These are phyloP conservation scores for Erythrophleum ivorense DNA, from an alignment of 331 rosid species.

Conservation along the genomic window DNA sequence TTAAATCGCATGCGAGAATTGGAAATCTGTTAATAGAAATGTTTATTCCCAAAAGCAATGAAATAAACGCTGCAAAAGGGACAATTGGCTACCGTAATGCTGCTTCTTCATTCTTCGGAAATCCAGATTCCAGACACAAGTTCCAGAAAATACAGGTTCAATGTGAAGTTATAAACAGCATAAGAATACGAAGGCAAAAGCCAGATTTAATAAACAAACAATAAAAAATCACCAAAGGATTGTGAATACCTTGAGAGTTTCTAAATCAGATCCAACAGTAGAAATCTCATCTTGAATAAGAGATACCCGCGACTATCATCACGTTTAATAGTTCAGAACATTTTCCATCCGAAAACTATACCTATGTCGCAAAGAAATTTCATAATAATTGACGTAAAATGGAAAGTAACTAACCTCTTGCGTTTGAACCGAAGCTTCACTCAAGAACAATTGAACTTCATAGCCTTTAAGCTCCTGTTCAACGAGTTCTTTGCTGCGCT, in stretches of 20 bases:
- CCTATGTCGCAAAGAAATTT: conserved; percentile 4
- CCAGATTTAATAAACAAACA: neutral
- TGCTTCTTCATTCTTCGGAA: conserved; percentile 27
- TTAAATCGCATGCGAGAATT: neutral
- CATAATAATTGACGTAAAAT: neutral
- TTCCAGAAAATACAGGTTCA: conserved; percentile 5
- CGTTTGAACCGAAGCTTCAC: conserved; percentile 30
- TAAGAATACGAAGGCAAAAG: neutral
- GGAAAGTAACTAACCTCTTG: neutral
- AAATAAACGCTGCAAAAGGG: neutral
- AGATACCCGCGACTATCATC: conserved; percentile 69
- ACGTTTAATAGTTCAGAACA: conserved; percentile 8
- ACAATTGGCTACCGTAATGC: conserved; percentile 17
- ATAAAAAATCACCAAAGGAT: conserved; percentile 2
- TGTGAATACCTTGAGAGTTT: conserved; percentile 16
- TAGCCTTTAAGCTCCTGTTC: conserved; percentile 72
- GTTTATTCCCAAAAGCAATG: neutral
- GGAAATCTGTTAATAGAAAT: neutral
- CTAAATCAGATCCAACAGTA: conserved; percentile 25
- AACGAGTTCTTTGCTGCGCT: conserved; percentile 61
- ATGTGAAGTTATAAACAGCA: neutral
- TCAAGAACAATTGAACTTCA: conserved; percentile 29
- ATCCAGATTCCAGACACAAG: conserved; percentile 4
- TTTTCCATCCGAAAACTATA: conserved; percentile 3
- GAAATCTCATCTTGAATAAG: conserved; percentile 54